Conservation (phyloP, 2,329 filamentous ascomycete genomes). For the Trichoderma sp. region DNA sequence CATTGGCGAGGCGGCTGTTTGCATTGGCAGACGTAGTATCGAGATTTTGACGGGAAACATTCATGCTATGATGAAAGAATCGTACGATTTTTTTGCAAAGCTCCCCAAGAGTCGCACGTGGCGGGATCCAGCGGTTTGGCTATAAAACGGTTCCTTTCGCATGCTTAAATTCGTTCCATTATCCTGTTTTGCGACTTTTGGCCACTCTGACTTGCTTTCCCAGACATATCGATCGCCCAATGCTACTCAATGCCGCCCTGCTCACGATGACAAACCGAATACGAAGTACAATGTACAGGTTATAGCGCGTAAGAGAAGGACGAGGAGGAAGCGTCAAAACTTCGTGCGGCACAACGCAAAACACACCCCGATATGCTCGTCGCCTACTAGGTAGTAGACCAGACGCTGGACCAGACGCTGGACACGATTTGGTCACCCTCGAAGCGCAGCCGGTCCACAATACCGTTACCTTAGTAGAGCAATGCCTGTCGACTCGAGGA, state of each 20-base stretch:
- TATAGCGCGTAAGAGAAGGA: slow-evolving; percentile 6
- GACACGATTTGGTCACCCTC: neutral
- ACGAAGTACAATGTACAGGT: neutral
- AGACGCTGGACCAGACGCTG: neutral
- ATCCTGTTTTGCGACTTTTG: neutral
- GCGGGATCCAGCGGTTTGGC: slow-evolving; percentile 6
- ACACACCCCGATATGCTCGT: neutral
- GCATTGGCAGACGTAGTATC: slow-evolving; percentile 3
- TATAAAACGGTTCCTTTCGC: slow-evolving; percentile 6
- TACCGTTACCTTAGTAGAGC: neutral
- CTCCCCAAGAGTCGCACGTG: neutral
- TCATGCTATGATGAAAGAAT: slow-evolving; percentile 19
- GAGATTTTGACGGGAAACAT: slow-evolving; percentile 11
- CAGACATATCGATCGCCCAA: neutral
- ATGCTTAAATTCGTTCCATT: neutral
- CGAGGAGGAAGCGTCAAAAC: neutral
- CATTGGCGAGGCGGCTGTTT: neutral
- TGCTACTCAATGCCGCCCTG: neutral
- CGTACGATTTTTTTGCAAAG: slow-evolving; percentile 14
- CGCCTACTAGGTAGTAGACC: neutral
- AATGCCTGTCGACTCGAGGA: neutral
- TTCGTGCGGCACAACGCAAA: slow-evolving; percentile 5
- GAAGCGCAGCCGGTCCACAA: neutral
- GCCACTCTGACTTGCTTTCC: neutral
- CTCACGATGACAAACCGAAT: neutral